phyloP scores from a whole-genome alignment of 495 filamentous ascomycete species.

The Letharia columbiana region DNA sequence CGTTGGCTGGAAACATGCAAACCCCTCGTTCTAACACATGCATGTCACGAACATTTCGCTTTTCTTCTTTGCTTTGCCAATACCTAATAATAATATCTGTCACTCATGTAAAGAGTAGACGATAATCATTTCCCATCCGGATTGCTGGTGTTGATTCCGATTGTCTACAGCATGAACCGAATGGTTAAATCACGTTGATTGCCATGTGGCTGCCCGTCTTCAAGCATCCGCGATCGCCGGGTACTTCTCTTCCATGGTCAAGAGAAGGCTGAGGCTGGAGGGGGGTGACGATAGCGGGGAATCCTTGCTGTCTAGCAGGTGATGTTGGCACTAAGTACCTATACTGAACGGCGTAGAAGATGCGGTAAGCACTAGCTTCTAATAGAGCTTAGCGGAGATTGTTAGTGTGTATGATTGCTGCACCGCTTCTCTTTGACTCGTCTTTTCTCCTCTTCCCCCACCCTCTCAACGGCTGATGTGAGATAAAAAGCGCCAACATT shows the following conservation, averaged over 20 bases:
- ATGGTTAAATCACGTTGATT: background rate
- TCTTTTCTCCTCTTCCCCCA: background rate
- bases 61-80: background rate
- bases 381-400: background rate
- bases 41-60: background rate
- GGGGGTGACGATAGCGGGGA: background rate
- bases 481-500: background rate
- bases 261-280: background rate
- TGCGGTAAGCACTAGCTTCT: background rate
- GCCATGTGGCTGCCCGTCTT: constrained; percentile 1
- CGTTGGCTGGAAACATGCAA: background rate
- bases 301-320: background rate
- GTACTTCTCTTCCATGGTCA: background rate
- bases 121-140: background rate
- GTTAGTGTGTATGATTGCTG: background rate
- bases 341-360: background rate
- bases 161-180: background rate
- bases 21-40: background rate
- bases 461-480: constrained; percentile 3
- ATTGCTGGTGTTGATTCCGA: background rate
- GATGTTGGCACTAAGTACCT: background rate
- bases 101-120: background rate
- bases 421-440: background rate
- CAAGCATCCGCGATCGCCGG: background rate
- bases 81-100: background rate